Evolutionary conservation across 345 rosid genomes (phyloP).

Genomic region (Aethionema arabicum): DNA sequence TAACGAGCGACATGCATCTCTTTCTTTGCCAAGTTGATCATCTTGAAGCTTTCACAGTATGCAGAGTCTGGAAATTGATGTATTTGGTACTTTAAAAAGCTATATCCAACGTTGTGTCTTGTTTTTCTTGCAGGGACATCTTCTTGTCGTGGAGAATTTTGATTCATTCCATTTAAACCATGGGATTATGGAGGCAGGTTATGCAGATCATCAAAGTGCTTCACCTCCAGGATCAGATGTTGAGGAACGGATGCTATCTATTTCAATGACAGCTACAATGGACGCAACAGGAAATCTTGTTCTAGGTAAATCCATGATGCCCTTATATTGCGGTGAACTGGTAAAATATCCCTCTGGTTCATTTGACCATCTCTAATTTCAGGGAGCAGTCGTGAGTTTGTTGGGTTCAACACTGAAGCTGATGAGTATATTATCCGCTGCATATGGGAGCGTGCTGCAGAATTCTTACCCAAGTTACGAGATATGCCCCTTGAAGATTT

Average conservation of each 20-base stretch:
- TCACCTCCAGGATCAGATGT: slow-evolving; percentile 41
- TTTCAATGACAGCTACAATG: slow-evolving; percentile 91
- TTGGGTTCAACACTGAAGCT: slow-evolving; percentile 66
- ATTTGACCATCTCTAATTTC: slow-evolving; percentile 21
- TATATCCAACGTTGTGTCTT: background rate
- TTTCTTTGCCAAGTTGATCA: background rate
- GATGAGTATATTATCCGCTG: slow-evolving; percentile 53
- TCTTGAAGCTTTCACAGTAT: background rate
- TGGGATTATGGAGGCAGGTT: slow-evolving; percentile 86
- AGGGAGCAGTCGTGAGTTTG: slow-evolving; percentile 97
- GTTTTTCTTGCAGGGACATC: slow-evolving; percentile 65
- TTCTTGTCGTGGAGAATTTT: slow-evolving; percentile 78
- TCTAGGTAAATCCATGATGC: slow-evolving; percentile 54
- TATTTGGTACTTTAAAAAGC: background rate
- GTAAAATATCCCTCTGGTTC: background rate
- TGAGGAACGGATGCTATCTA: slow-evolving; percentile 49
- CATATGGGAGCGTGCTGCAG: slow-evolving; percentile 78
- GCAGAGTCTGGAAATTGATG: slow-evolving; percentile 12
- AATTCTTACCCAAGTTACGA: slow-evolving; percentile 71
- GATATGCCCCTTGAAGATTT: slow-evolving; percentile 48
- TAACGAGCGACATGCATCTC: background rate
- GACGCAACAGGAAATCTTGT: slow-evolving; percentile 68
- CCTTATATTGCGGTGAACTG: background rate
- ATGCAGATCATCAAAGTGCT: slow-evolving; percentile 49
- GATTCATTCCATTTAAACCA: slow-evolving; percentile 59